Evolutionary conservation across 2,329 filamentous ascomycete genomes (phyloP), one percentile per base, ranked within the genome.

Genomic region (Alternaria infectoria): DNA sequence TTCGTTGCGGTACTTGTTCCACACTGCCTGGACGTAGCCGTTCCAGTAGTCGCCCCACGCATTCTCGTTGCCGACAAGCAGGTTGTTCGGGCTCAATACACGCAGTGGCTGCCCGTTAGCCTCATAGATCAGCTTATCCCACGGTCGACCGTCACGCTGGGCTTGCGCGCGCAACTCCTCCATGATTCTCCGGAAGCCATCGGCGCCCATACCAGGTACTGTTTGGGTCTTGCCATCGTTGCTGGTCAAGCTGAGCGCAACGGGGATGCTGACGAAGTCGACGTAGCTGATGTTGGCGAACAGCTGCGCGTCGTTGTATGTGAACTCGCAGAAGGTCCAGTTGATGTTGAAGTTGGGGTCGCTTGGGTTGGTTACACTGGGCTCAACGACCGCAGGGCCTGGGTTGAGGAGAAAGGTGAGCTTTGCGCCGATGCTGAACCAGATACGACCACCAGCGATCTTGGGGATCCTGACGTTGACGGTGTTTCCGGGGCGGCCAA

Each of bases 321-420:
- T 85, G 70, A 85, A 85, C 59, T 85, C 83, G 56, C 75, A 78
- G 62, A 85, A 85, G 2, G 79, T 79, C 74, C 84, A 85, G 57
- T 79, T 76, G 54, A 82, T 75, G 49, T 80, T 79, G 52, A 79
- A 79, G 67, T 84, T 84, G 1, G 81, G 81, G 61, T 85, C 83
- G 70, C 84, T 77, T 0, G 83, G 77, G 77, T 93, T 93, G 30
- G 87, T 90, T 25, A 90, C 88, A 10, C 89, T 90, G 0, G 92
- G 92, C 79, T 93, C 91, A 46, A 93, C 91, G 13, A 94, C 83
- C 2, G 87, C 89, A 7, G 91, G 89, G 15, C 88, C 89, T 2
- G 88, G 89, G 77, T 94, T 94, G 56, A 93, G 78, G 12, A 87
- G 82, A 79, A 94, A 94, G 1, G 84, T 88, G 52, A 93, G 83